Percentiles rank a stretch among this genome's conserved stretches.
These are phyloP conservation scores for Leucocoprinus leucothites DNA, from an alignment of 768 basidiomycete species.

Conservation along the genomic window DNA sequence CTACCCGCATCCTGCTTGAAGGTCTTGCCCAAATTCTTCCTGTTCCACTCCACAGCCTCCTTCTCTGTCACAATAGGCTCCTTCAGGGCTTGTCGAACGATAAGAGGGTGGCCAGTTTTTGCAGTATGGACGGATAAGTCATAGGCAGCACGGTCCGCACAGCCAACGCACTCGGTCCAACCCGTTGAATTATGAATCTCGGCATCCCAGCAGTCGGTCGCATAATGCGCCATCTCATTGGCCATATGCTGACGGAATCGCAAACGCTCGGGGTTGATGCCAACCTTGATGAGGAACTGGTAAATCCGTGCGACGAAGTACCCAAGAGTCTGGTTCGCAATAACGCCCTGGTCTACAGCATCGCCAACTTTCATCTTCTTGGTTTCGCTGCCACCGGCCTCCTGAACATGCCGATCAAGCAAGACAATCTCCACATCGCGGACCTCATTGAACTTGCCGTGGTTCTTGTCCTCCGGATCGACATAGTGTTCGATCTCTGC, in stretches of 20 bases:
- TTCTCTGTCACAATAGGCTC: slow-evolving; percentile 83
- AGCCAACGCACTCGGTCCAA: slow-evolving; percentile 99
- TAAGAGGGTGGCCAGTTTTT: slow-evolving; percentile 79
- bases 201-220: slow-evolving; percentile 99
- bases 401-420: slow-evolving; percentile 83
- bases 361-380: slow-evolving; percentile 77
- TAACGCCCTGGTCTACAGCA: slow-evolving; percentile 79
- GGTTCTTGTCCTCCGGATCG: slow-evolving; percentile 89
- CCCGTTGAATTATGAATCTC: slow-evolving; percentile 89
- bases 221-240: slow-evolving; percentile 99
- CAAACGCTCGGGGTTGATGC: slow-evolving; percentile 77
- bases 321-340: slow-evolving; percentile 96
- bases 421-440: slow-evolving; percentile 72
- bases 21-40: slow-evolving; percentile 85
- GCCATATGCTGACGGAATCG: slow-evolving; percentile 98
- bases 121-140: slow-evolving; percentile 88
- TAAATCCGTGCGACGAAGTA: slow-evolving; percentile 95
- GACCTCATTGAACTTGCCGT: slow-evolving; percentile 80
- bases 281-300: slow-evolving; percentile 87
- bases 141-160: slow-evolving; percentile 97
- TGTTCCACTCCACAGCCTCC: slow-evolving; percentile 78
- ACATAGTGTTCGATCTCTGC: slow-evolving; percentile 99
- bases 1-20: slow-evolving; percentile 80
- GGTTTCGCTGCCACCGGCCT: slow-evolving; percentile 63
- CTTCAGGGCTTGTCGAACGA: slow-evolving; percentile 83